phyloP scores from a whole-genome alignment of 2,329 filamentous ascomycete species.

The Tolypocladium amazonense region DNA sequence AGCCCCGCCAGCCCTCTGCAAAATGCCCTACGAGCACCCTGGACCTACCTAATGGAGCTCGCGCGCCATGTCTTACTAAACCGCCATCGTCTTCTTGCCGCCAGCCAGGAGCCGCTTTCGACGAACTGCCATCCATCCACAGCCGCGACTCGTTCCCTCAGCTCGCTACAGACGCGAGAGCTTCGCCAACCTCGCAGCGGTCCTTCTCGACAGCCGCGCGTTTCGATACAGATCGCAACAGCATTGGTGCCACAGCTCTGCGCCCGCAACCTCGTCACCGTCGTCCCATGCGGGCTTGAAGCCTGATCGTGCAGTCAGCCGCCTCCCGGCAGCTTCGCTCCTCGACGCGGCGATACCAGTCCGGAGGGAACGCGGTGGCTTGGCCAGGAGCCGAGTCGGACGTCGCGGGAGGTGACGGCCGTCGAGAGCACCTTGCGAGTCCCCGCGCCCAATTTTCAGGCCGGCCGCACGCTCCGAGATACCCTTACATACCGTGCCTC shows the following conservation, averaged over 20 bases:
- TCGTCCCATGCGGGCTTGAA: neutral
- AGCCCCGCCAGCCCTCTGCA: neutral
- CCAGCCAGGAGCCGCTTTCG: neutral
- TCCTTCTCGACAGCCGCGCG: neutral
- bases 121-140: neutral
- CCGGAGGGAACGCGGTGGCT: neutral
- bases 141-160: neutral
- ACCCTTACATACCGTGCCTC: neutral
- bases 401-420: neutral
- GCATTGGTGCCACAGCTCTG: neutral
- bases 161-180: neutral
- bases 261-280: neutral
- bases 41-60: neutral
- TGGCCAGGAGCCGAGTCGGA: neutral
- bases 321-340: neutral
- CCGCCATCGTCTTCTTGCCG: neutral
- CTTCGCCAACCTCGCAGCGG: neutral
- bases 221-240: neutral
- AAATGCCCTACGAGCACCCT: neutral
- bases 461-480: neutral
- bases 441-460: neutral
- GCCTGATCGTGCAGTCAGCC: neutral
- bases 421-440: neutral
- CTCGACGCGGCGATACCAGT: neutral
- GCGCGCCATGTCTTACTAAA: neutral